Percentiles rank a stretch among this genome's conserved stretches.
phyloP scores from a whole-genome alignment of 2,329 filamentous ascomycete genomes.

The Colletotrichum costaricense region DNA sequence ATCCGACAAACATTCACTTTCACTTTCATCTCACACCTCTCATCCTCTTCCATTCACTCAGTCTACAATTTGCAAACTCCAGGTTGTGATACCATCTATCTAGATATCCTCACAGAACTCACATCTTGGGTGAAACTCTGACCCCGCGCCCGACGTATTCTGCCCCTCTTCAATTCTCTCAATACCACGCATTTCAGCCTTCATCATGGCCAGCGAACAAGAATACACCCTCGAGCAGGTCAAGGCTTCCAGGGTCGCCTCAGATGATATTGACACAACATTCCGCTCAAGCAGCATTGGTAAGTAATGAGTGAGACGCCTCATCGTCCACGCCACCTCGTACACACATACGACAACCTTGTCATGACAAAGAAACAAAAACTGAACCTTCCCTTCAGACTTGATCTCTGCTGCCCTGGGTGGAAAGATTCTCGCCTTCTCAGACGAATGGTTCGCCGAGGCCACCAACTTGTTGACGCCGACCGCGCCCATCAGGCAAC shows the following conservation, averaged over 20 bases:
- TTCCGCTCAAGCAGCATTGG: constrained; percentile 72
- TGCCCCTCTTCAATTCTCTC: constrained; percentile 18
- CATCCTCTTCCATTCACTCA: neutral
- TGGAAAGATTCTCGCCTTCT: constrained; percentile 73
- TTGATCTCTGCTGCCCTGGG: constrained; percentile 70
- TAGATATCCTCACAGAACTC: neutral
- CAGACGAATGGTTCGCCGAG: constrained; percentile 77
- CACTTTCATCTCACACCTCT: neutral
- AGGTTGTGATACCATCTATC: neutral
- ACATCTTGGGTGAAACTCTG: neutral
- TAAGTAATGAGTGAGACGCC: constrained; percentile 48
- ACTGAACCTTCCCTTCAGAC: constrained; percentile 54
- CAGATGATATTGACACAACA: constrained; percentile 69
- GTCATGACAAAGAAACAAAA: neutral
- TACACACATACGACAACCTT: neutral
- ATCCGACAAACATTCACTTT: neutral
- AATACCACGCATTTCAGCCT: neutral
- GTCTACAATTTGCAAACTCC: neutral
- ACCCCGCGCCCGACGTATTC: neutral
- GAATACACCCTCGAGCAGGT: constrained; percentile 69
- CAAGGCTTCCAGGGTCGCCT: constrained; percentile 58
- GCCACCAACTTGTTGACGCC: constrained; percentile 73
- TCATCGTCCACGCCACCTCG: neutral
- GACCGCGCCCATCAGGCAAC: constrained; percentile 70
- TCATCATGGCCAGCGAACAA: constrained; percentile 51